phyloP scores from a whole-genome alignment of 2,329 filamentous ascomycete species.

The Cryphonectria carpinicola region DNA sequence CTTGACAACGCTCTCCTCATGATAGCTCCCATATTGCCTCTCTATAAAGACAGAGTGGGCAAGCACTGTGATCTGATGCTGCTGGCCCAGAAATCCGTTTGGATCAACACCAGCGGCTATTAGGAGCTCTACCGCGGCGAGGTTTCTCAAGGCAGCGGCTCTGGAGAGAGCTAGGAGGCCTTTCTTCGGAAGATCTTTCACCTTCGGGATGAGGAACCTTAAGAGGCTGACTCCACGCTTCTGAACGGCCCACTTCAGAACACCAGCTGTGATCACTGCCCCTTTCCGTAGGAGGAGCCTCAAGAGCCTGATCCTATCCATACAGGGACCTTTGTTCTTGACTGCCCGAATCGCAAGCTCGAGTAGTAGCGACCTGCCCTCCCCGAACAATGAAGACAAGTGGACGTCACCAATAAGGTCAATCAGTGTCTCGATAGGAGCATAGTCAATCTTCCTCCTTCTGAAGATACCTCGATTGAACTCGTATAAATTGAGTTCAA shows the following conservation, averaged over 20 bases:
- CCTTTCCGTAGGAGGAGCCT: not conserved
- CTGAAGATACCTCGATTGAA: not conserved
- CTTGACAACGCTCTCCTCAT: not conserved
- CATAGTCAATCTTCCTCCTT: not conserved
- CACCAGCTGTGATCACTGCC: not conserved
- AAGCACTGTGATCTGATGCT: not conserved
- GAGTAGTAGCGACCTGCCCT: not conserved
- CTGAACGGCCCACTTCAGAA: not conserved
- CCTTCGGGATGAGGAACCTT: not conserved
- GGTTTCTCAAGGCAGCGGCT: not conserved
- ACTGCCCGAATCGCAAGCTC: not conserved
- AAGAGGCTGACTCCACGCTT: not conserved
- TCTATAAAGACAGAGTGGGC: not conserved
- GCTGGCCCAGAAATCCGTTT: not conserved
- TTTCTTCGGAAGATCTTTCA: not conserved
- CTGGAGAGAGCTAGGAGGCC: not conserved
- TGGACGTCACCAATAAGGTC: not conserved
- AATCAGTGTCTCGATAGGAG: not conserved
- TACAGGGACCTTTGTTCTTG: accelerated
- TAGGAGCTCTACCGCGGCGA: not conserved
- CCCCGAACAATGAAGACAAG: not conserved
- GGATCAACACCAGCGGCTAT: not conserved
- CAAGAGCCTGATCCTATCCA: not conserved
- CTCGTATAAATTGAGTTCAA: not conserved
- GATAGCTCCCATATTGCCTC: too few relatives aligned